These are phyloP conservation scores for Calonectria pteridis DNA, from an alignment of 2,329 filamentous ascomycete genomes.

Conservation along the genomic window DNA sequence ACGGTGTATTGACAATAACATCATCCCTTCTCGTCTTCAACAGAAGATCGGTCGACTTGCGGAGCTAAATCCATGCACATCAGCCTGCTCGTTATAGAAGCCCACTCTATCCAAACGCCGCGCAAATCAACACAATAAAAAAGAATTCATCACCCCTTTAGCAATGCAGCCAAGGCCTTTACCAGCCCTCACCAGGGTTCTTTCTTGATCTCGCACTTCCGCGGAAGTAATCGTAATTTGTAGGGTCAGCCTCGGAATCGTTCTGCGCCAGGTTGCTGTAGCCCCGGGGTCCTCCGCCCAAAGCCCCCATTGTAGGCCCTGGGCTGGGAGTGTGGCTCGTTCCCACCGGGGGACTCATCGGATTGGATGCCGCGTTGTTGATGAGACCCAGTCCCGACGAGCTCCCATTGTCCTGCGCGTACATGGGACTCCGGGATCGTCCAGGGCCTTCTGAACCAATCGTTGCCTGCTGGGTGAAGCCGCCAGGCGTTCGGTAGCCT, in stretches of 20 bases:
- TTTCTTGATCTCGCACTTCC: conserved; percentile 47
- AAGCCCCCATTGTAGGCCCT: conserved; percentile 61
- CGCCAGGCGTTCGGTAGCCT: conserved; percentile 39
- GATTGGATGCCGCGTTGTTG: conserved; percentile 64
- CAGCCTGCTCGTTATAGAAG: conserved; percentile 18
- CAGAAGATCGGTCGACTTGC: conserved; percentile 11
- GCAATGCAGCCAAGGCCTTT: conserved; percentile 15
- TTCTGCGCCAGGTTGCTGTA: conserved; percentile 71
- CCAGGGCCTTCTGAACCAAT: conserved; percentile 40
- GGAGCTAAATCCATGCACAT: conserved; percentile 11
- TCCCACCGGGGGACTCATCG: conserved; percentile 52
- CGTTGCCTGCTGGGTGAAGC: conserved; percentile 42
- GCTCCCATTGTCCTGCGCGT: conserved; percentile 65
- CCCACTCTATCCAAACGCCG: conserved; percentile 48
- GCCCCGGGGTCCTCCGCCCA: conserved; percentile 69
- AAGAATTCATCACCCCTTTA: neutral
- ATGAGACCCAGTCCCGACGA: conserved; percentile 67
- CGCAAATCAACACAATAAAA: conserved; percentile 40
- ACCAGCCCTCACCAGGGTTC: conserved; percentile 57
- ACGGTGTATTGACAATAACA: conserved; percentile 19
- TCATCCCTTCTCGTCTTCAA: conserved; percentile 11
- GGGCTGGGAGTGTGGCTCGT: conserved; percentile 43
- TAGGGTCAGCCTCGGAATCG: conserved; percentile 58
- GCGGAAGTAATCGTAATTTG: conserved; percentile 70
- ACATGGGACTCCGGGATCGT: conserved; percentile 61